phyloP scores from a whole-genome alignment of 495 filamentous ascomycete genomes.

The Hyaloscypha bicolor region DNA sequence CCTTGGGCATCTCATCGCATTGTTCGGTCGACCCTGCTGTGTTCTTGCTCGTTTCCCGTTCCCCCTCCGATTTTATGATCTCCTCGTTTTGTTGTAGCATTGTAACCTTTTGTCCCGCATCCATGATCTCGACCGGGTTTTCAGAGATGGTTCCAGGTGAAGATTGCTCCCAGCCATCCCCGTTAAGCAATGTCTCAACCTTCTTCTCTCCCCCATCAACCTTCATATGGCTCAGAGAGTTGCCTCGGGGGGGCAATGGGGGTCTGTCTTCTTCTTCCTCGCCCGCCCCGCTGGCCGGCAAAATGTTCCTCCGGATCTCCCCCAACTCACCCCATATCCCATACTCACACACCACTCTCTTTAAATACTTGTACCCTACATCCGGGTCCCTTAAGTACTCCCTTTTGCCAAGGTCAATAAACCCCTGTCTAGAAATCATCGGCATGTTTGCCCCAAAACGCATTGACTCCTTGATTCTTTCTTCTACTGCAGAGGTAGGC shows the following conservation, averaged over 20 bases:
- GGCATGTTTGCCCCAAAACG: slow-evolving; percentile 18
- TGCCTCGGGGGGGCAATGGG: not conserved
- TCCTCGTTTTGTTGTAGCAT: no score
- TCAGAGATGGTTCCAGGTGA: no score
- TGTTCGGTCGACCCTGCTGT: no score
- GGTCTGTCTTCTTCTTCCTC: not conserved
- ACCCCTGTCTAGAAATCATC: slow-evolving; percentile 17
- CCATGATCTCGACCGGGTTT: no score
- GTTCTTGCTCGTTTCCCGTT: no score
- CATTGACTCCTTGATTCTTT: slow-evolving; percentile 5
- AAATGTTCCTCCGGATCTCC: slow-evolving; percentile 7
- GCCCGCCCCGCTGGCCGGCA: not conserved
- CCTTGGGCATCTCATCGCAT: no score
- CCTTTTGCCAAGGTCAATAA: slow-evolving; percentile 17
- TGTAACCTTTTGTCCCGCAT: no score
- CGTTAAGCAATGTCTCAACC: not conserved
- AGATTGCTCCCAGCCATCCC: not conserved
- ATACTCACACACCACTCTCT: slow-evolving; percentile 1
- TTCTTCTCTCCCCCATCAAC: not conserved
- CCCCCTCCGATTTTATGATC: no score
- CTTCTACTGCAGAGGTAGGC: not conserved
- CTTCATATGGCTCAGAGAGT: not conserved
- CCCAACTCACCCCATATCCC: slow-evolving; percentile 18
- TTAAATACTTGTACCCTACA: slow-evolving; percentile 9
- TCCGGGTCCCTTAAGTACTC: slow-evolving; percentile 14